A percentile compares a stretch with the other conserved stretches of the same genome.
Evolutionary conservation across 768 basidiomycete species (phyloP).

Genomic region (Russula brevipes): DNA sequence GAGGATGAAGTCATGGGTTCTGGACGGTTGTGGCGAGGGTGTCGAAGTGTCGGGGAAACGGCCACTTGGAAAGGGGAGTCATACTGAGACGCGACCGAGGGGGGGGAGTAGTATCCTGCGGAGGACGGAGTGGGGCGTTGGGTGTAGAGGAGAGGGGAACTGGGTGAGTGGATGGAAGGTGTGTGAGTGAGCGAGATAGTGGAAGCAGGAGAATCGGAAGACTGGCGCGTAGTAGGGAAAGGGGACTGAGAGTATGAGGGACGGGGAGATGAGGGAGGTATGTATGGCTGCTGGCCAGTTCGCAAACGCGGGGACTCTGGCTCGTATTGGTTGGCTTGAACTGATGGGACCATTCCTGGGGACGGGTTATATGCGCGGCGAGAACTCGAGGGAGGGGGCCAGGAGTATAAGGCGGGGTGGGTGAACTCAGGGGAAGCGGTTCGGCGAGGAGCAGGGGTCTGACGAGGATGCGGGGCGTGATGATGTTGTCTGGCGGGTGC

Average conservation of each 20-base stretch:
- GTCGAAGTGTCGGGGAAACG: conserved; percentile 17
- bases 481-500: conserved; percentile 1
- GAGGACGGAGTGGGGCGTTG: conserved; percentile 10
- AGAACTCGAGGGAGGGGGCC: conserved; percentile 5
- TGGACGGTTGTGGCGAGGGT: conserved; percentile 9
- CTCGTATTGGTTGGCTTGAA: conserved; percentile 1
- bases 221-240: conserved; percentile 7
- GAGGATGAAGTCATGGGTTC: conserved; percentile 12
- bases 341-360: conserved; percentile 8
- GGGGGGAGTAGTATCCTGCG: conserved; percentile 5
- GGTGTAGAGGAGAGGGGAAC: conserved; percentile 15
- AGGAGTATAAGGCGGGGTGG: neutral
- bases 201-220: conserved; percentile 18
- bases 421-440: conserved; percentile 27
- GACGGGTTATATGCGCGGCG: conserved; percentile 10
- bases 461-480: conserved; percentile 26
- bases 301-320: conserved; percentile 5
- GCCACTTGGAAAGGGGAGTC: conserved; percentile 4
- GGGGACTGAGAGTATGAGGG: conserved; percentile 19
- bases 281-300: conserved; percentile 11
- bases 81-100: conserved; percentile 1
- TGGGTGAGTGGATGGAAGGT: conserved; percentile 15
- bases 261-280: conserved; percentile 10
- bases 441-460: conserved; percentile 22
- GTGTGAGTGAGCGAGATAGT: conserved; percentile 11